phyloP scores from a whole-genome alignment of 2,329 filamentous ascomycete species.

The Hymenoscyphus fructigenus region DNA sequence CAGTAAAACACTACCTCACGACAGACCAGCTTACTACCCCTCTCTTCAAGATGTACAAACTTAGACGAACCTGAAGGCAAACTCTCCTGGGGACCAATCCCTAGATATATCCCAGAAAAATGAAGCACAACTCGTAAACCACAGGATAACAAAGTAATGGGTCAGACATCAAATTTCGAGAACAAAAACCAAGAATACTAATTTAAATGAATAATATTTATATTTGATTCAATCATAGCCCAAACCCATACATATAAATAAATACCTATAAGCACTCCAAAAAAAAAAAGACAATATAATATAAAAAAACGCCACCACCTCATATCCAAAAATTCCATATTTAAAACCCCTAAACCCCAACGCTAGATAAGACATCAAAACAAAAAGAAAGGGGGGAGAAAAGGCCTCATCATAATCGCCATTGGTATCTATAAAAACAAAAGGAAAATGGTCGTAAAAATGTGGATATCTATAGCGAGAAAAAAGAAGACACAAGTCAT shows the following conservation, averaged over 20 bases:
- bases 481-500: slow-evolving; percentile 4
- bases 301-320: neutral
- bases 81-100: too few relatives aligned
- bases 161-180: too few relatives aligned
- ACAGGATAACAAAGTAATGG: too few relatives aligned
- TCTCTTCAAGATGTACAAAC: too few relatives aligned
- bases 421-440: slow-evolving; percentile 31
- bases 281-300: neutral
- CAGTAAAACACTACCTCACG: too few relatives aligned
- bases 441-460: slow-evolving; percentile 4
- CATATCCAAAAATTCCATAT: neutral
- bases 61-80: too few relatives aligned
- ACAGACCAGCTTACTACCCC: too few relatives aligned
- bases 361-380: neutral
- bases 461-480: slow-evolving; percentile 10
- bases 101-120: too few relatives aligned
- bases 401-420: slow-evolving; percentile 12
- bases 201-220: too few relatives aligned
- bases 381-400: neutral
- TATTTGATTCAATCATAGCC: neutral
- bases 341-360: neutral
- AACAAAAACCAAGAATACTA: too few relatives aligned
- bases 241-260: neutral
- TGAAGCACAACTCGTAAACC: too few relatives aligned
- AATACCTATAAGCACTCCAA: too few relatives aligned